These are phyloP conservation scores for Diaporthe helianthi DNA, from an alignment of 2,329 filamentous ascomycete genomes.

Conservation along the genomic window DNA sequence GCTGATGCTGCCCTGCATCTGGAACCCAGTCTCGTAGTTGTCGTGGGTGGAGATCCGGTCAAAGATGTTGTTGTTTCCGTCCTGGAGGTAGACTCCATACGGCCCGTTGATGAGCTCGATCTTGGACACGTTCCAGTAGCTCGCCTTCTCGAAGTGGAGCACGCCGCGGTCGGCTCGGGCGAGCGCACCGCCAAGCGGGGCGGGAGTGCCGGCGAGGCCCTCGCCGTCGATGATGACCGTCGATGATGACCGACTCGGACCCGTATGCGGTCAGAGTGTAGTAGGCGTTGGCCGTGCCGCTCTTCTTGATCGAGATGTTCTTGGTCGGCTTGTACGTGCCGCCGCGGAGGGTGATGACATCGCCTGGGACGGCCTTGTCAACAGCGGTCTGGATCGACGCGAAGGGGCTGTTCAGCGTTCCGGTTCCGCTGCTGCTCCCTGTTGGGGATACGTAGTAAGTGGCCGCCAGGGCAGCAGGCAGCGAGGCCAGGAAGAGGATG, in stretches of 20 bases:
- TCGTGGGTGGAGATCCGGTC: constrained; percentile 47
- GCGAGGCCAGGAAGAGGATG: background rate
- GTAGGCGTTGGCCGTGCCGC: constrained; percentile 48
- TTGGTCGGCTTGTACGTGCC: constrained; percentile 53
- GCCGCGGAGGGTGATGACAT: constrained; percentile 52
- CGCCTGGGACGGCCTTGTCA: constrained; percentile 52
- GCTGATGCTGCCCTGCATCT: constrained; percentile 43
- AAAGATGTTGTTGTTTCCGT: constrained; percentile 48
- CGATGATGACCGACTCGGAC: constrained; percentile 52
- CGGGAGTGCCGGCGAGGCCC: constrained; percentile 48
- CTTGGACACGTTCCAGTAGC: constrained; percentile 55
- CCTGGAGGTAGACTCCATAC: constrained; percentile 47
- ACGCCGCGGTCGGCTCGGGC: constrained; percentile 52
- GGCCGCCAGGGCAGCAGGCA: constrained; percentile 36
- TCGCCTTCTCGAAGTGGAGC: constrained; percentile 52
- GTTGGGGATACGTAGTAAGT: constrained; percentile 55
- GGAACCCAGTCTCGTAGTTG: constrained; percentile 49
- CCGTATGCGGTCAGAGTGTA: constrained; percentile 52
- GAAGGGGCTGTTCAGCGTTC: constrained; percentile 49
- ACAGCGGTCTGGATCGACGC: constrained; percentile 56
- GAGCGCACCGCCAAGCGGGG: constrained; percentile 47
- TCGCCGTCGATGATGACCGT: constrained; percentile 57
- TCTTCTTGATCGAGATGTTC: constrained; percentile 56
- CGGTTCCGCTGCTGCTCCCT: constrained; percentile 48
- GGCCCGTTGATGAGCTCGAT: constrained; percentile 48